Conservation (phyloP, 108 stramenopile species). For the Stephanodiscus triporus region DNA sequence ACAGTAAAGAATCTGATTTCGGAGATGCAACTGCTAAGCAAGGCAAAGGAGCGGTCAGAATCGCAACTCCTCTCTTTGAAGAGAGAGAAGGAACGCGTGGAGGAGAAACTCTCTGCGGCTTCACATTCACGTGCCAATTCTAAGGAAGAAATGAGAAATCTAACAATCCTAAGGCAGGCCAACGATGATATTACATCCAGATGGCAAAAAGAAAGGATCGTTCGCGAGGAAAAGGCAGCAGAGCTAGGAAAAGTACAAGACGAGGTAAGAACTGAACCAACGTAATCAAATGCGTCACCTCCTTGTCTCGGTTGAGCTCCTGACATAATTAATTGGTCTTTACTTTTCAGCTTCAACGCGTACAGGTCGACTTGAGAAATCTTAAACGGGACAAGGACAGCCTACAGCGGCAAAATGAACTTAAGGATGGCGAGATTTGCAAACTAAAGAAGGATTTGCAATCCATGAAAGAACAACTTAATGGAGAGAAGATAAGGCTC, state of each 20-base stretch:
- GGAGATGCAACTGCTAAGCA: conserved; percentile 75
- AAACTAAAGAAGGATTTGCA: conserved; percentile 69
- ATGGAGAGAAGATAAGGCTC: conserved; percentile 49
- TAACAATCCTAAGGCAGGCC: conserved; percentile 76
- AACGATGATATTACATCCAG: conserved; percentile 82
- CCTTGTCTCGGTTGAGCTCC: background rate
- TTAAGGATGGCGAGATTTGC: conserved; percentile 75
- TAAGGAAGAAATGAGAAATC: conserved; percentile 72
- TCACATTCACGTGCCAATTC: conserved; percentile 59
- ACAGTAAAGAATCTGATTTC: conserved; percentile 85
- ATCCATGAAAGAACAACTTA: conserved; percentile 63
- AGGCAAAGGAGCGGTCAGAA: conserved; percentile 83
- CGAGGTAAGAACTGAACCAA: conserved; percentile 35
- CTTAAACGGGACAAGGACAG: conserved; percentile 61
- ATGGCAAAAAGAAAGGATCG: conserved; percentile 86
- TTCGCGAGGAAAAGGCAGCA: conserved; percentile 70
- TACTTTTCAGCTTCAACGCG: conserved; percentile 53
- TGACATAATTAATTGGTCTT: background rate
- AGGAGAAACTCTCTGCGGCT: conserved; percentile 71
- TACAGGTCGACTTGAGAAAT: conserved; percentile 60
- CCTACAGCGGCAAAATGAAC: conserved; percentile 60
- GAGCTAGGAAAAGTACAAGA: conserved; percentile 73
- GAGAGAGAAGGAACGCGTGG: conserved; percentile 77
- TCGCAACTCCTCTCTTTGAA: conserved; percentile 72
- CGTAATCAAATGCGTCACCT: background rate